A percentile compares a stretch with the other conserved stretches of the same genome.
Conservation (phyloP, 108 stramenopile genomes). For the Fragilaria crotonensis region DNA sequence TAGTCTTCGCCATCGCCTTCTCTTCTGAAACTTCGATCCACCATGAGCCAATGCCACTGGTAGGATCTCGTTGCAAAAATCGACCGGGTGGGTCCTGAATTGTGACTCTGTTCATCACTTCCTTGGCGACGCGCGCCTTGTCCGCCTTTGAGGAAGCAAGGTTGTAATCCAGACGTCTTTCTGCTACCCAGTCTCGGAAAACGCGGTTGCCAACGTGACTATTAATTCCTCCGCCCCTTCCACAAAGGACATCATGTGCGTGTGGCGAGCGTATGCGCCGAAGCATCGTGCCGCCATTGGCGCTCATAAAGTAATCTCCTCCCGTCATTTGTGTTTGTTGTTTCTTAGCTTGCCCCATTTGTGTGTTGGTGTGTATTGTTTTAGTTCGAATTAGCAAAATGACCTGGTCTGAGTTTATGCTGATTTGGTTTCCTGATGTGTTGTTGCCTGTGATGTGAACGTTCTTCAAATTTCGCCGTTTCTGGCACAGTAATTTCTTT, state of each 20-base stretch:
- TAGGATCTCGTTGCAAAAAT: conserved; percentile 52
- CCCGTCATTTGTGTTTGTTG: neutral
- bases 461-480: too few species aligned
- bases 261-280: conserved; percentile 13
- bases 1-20: conserved; percentile 70
- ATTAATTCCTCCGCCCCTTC: conserved; percentile 80
- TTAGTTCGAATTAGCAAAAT: too few species aligned
- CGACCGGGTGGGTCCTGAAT: conserved; percentile 55
- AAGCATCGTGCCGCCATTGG: neutral
- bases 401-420: too few species aligned
- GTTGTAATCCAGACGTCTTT: conserved; percentile 63
- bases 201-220: conserved; percentile 57
- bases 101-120: conserved; percentile 48
- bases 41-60: conserved; percentile 12
- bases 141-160: conserved; percentile 59
- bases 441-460: too few species aligned
- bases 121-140: conserved; percentile 52
- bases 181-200: conserved; percentile 68
- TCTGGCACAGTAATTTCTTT: too few species aligned
- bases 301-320: neutral
- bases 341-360: neutral
- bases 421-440: too few species aligned
- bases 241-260: conserved; percentile 52
- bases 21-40: conserved; percentile 71
- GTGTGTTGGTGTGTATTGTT: too few species aligned